Base-by-base conservation (phyloP, 179 eudicot species). In the Actinidia arguta region DNA sequence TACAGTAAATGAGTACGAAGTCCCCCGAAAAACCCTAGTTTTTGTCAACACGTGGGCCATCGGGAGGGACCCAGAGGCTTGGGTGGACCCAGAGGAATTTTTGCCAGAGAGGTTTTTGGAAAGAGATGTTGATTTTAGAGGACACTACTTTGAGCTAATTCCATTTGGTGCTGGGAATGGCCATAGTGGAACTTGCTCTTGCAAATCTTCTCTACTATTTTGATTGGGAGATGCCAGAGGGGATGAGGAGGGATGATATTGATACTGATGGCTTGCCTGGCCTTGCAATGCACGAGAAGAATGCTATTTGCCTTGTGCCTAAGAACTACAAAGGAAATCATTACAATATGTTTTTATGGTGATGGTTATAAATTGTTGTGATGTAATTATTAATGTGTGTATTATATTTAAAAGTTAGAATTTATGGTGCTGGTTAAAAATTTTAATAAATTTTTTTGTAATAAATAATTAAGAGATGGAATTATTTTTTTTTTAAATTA, bases 131-230 rank as follows among this genome's bases (percentile, higher is more conserved):
- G n/a, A 70, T n/a, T 70, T 70, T 63, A 25, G 25, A 8, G 68
- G 68, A 63, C 68, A 11, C 9, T 4, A 63, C 25, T 63, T 63
- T 10, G 39, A 63, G 31, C 25, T 63, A 8, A 63, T 63, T 25
- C 68, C 68, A 2, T 63, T 63, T 24, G 68, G 68, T 22, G 68
- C 68, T 6, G 68, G 68, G 75, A 70, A 27, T 20, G 8, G 52
- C 20, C 6, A 70, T 44, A 13, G 75, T 70, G 75, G 75, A 70
- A 27, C 75, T 70, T 18, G 75, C 75, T 16, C 31, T 70, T 8
- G 54, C 75, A 17, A 70, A 70, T 46, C 75, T 70, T 46, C 25
- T 70, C 16, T 46, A 46, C 52, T 46, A 27, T 9, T 70, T 70
- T 46, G 46, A 44, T 16, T 70, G 54, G 54, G 54, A 70, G 20